Conservation (phyloP, 2,329 filamentous ascomycete species). For the Aspergillus latus region DNA sequence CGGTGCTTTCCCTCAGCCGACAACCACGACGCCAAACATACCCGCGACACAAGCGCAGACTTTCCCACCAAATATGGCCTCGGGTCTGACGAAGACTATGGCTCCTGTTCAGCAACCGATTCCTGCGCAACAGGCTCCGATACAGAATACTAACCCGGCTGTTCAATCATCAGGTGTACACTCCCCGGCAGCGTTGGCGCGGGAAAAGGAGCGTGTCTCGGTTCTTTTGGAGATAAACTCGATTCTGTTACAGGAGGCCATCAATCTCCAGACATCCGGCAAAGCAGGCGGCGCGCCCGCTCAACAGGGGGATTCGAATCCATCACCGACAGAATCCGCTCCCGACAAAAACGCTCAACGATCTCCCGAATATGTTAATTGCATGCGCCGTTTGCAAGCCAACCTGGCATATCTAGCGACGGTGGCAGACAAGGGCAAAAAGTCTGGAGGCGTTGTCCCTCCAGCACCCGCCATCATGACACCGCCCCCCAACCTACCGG, state of each 20-base stretch:
- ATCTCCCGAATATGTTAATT: slow-evolving; percentile 57
- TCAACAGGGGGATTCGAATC: slow-evolving; percentile 34
- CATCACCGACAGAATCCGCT: slow-evolving; percentile 35
- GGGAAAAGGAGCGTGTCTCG: slow-evolving; percentile 49
- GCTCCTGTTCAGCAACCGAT: slow-evolving; percentile 30
- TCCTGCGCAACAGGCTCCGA: slow-evolving; percentile 20
- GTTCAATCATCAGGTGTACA: slow-evolving; percentile 26
- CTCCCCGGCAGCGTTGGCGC: slow-evolving; percentile 30
- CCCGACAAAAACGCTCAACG: slow-evolving; percentile 32
- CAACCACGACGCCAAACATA: slow-evolving; percentile 25
- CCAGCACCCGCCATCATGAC: slow-evolving; percentile 72
- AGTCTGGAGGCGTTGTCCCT: slow-evolving; percentile 62
- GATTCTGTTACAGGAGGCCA: slow-evolving; percentile 49
- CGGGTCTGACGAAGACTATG: slow-evolving; percentile 36
- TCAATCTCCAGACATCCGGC: slow-evolving; percentile 46
- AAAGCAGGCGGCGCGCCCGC: slow-evolving; percentile 40
- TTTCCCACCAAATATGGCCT: slow-evolving; percentile 38
- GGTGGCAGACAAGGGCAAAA: slow-evolving; percentile 68
- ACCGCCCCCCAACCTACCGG: slow-evolving; percentile 58
- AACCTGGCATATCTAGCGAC: slow-evolving; percentile 82
- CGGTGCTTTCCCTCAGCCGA: slow-evolving; percentile 33
- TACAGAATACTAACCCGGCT: slow-evolving; percentile 24
- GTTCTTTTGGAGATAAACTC: slow-evolving; percentile 50
- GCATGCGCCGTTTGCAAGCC: slow-evolving; percentile 78
- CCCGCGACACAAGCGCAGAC: slow-evolving; percentile 34